These are phyloP conservation scores for Poa pratensis DNA, from an alignment of 176 grass and related monocot species.

Conservation along the genomic window DNA sequence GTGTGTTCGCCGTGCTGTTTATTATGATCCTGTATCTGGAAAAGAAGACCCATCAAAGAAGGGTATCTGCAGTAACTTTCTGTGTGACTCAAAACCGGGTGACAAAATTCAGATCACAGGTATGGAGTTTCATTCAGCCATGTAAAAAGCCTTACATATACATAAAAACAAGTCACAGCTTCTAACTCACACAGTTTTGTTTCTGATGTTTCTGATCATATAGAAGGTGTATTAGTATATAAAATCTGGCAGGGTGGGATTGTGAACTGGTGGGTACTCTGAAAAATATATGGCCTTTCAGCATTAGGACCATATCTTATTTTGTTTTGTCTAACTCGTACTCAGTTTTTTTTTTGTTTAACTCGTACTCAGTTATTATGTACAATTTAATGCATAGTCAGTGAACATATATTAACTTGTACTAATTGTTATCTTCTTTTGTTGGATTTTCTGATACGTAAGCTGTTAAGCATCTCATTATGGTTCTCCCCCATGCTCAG, in stretches of 20 bases:
- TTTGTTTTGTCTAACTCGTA: not conserved
- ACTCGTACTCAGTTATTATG: not conserved
- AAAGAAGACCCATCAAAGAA: conserved; percentile 89
- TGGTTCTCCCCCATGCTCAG: conserved; percentile 43
- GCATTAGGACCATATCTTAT: not conserved
- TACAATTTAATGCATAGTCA: not conserved
- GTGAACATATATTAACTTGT: not conserved
- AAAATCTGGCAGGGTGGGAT: not conserved
- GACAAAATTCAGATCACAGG: conserved; percentile 91
- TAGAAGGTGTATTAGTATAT: not conserved
- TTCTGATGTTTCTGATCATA: conserved; percentile 7
- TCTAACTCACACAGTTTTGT: not conserved
- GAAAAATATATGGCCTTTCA: conserved; percentile 17
- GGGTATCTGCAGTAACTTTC: conserved; percentile 96
- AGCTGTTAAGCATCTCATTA: conserved; percentile 9
- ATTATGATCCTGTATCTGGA: conserved; percentile 93
- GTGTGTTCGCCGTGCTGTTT: conserved; percentile 84
- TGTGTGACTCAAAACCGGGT: conserved; percentile 85
- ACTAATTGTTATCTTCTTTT: too few species aligned
- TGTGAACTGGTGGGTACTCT: not conserved
- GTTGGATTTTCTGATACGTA: not conserved
- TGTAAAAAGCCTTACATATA: not conserved
- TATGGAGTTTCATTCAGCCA: conserved; percentile 29
- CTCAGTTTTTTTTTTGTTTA: conserved; percentile 12
- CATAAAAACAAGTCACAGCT: not conserved